Percentiles rank a stretch among this genome's conserved stretches.
phyloP scores from a whole-genome alignment of 352 stramenopile genomes.

The Phytophthora multivora region DNA sequence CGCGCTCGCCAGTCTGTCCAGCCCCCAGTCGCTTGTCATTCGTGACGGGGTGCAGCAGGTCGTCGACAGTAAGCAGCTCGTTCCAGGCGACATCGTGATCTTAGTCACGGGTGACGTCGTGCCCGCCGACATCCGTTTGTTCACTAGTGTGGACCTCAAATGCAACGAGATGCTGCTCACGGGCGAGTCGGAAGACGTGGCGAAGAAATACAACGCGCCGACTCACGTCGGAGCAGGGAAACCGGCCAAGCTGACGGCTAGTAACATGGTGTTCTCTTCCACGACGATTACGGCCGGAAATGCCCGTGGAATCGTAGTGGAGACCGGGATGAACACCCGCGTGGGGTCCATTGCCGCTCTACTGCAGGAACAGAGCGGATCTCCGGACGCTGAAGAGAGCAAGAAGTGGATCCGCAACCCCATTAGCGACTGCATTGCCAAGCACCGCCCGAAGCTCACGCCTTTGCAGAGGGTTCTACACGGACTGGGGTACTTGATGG shows the following conservation, averaged over 20 bases:
- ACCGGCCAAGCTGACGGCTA: constrained; percentile 56
- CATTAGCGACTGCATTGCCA: constrained; percentile 54
- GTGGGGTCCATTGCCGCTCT: constrained; percentile 73
- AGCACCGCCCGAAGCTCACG: constrained; percentile 79
- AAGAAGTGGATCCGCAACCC: constrained; percentile 59
- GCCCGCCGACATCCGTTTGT: constrained; percentile 89
- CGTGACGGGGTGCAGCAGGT: constrained; percentile 66
- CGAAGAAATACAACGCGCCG: constrained; percentile 65
- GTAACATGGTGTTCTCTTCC: constrained; percentile 95
- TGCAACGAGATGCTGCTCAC: constrained; percentile 96
- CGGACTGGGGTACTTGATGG: constrained; percentile 93
- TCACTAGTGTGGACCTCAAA: constrained; percentile 85
- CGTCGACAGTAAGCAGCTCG: constrained; percentile 68
- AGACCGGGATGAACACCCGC: constrained; percentile 75
- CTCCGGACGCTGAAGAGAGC: constrained; percentile 6
- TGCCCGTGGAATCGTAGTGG: constrained; percentile 68
- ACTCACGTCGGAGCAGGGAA: constrained; percentile 23
- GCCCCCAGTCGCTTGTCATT: constrained; percentile 66
- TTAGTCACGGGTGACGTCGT: constrained; percentile 94
- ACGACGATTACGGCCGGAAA: constrained; percentile 85
- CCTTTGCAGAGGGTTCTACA: constrained; percentile 93
- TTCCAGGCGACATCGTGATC: constrained; percentile 87
- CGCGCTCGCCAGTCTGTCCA: constrained; percentile 64
- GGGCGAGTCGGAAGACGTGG: constrained; percentile 89
- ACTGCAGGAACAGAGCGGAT: constrained; percentile 50